A percentile compares a stretch with the other conserved stretches of the same genome.
These are phyloP conservation scores for Fusarium ramigenum DNA, from an alignment of 2,329 filamentous ascomycete genomes.

Conservation along the genomic window DNA sequence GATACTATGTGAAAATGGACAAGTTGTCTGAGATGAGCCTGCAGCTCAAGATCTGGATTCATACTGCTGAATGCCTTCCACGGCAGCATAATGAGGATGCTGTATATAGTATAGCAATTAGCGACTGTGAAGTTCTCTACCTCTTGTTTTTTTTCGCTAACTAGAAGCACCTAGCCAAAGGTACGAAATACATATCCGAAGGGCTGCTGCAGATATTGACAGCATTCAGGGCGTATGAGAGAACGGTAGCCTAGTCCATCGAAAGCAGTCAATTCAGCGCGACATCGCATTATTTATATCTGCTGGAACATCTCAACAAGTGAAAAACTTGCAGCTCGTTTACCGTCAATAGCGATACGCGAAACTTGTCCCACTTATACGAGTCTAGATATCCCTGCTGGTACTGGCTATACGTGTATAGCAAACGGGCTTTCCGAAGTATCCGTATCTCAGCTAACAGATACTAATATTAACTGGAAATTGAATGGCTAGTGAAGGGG, in stretches of 20 bases:
- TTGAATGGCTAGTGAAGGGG: no score
- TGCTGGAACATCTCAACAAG: no score
- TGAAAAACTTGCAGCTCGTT: no score
- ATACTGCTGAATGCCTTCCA: no score
- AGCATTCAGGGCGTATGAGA: accelerated
- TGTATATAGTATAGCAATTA: not conserved
- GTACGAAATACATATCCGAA: not conserved
- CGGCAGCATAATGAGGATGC: no score
- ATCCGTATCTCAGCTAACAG: not conserved
- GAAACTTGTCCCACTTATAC: not conserved
- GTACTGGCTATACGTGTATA: not conserved
- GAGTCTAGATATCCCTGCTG: not conserved
- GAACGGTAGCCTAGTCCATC: no score
- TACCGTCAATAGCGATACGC: not conserved
- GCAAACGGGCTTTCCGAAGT: not conserved
- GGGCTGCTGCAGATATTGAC: not conserved
- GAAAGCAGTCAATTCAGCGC: no score
- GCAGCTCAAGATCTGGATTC: no score
- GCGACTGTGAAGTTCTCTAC: not conserved
- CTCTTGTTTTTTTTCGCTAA: not conserved
- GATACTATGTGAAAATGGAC: not conserved
- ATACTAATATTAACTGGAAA: accelerated
- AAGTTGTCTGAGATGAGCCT: not conserved
- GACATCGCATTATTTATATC: no score
- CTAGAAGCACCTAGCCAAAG: not conserved